Evolutionary conservation across 352 stramenopile species (phyloP).

Genomic region (Vaucheria bursata): DNA sequence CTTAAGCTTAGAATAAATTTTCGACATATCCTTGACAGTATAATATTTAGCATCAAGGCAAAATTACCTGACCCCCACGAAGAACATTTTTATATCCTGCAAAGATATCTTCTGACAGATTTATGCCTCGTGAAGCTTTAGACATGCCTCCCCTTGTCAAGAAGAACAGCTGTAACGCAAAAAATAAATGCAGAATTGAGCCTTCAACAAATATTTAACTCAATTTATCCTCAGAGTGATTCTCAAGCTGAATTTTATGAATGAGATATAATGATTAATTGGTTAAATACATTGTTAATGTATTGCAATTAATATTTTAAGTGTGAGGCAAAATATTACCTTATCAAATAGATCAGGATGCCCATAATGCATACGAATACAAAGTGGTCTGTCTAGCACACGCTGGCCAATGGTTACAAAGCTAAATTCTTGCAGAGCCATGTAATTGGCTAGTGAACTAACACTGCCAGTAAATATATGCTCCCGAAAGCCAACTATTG

Average conservation of each 20-base stretch:
- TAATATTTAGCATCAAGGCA: too few relatives aligned
- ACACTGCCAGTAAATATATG: conserved; percentile 98
- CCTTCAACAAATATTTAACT: too few relatives aligned
- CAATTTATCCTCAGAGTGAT: too few relatives aligned
- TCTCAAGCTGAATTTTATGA: too few relatives aligned
- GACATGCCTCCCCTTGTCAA: conserved; percentile 94
- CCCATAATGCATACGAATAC: conserved; percentile 94
- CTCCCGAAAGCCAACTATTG: conserved; percentile 93
- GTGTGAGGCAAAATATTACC: conserved; percentile 8
- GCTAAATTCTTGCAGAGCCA: conserved; percentile 95
- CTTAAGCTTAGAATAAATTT: too few relatives aligned
- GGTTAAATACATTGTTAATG: too few relatives aligned
- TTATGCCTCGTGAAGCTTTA: conserved; percentile 97
- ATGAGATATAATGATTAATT: too few relatives aligned
- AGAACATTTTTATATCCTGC: conserved; percentile 97
- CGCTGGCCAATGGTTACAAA: conserved; percentile 96
- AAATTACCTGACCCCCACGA: conserved; percentile 66
- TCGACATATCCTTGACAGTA: too few relatives aligned
- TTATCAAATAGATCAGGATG: conserved; percentile 99
- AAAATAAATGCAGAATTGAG: too few relatives aligned
- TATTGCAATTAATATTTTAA: too few relatives aligned
- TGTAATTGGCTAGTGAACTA: conserved; percentile 96
- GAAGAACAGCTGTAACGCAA: conserved; percentile 85
- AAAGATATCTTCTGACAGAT: conserved; percentile 98
- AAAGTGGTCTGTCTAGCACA: conserved; percentile 84